Percentiles rank a stretch among this genome's conserved stretches.
Conservation (phyloP, 768 basidiomycete genomes). For the Panaeolus papilionaceus region DNA sequence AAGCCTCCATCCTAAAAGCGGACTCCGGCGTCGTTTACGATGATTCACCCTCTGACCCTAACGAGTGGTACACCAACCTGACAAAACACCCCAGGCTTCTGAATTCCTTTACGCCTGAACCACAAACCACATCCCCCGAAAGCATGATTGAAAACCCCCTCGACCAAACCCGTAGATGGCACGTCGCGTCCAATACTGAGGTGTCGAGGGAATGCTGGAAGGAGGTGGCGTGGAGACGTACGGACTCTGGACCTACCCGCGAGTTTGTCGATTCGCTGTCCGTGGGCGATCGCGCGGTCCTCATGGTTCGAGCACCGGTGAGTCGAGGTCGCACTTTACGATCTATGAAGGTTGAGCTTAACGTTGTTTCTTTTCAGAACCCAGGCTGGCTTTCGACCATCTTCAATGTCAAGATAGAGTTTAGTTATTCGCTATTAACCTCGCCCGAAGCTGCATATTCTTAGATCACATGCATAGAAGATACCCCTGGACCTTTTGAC, state of each 20-base stretch:
- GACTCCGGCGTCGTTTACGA: constrained; percentile 22
- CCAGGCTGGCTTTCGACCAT: constrained; percentile 31
- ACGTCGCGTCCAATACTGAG: constrained; percentile 24
- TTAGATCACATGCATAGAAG: not conserved
- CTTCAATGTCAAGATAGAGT: constrained; percentile 34
- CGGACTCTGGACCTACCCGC: constrained; percentile 22
- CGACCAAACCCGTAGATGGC: constrained; percentile 27
- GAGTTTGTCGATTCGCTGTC: constrained; percentile 27
- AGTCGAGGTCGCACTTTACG: constrained; percentile 8
- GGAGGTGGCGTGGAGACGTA: constrained; percentile 24
- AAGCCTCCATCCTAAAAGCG: constrained; percentile 29
- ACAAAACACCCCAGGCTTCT: constrained; percentile 28
- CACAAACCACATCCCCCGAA: constrained; percentile 15
- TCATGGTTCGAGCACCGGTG: constrained; percentile 32
- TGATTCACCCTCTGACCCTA: constrained; percentile 21
- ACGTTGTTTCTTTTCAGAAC: constrained; percentile 21
- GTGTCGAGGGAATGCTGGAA: constrained; percentile 11
- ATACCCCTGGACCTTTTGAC: not conserved
- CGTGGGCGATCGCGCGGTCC: constrained; percentile 31
- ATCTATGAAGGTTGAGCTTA: constrained; percentile 1
- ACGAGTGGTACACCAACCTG: constrained; percentile 30
- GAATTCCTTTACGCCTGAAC: constrained; percentile 21
- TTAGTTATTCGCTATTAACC: constrained; percentile 30
- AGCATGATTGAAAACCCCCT: constrained; percentile 25
- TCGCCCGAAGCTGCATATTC: constrained; percentile 13